Base-by-base conservation (phyloP, 2,329 filamentous ascomycete genomes). In the Fusarium buxicola region DNA sequence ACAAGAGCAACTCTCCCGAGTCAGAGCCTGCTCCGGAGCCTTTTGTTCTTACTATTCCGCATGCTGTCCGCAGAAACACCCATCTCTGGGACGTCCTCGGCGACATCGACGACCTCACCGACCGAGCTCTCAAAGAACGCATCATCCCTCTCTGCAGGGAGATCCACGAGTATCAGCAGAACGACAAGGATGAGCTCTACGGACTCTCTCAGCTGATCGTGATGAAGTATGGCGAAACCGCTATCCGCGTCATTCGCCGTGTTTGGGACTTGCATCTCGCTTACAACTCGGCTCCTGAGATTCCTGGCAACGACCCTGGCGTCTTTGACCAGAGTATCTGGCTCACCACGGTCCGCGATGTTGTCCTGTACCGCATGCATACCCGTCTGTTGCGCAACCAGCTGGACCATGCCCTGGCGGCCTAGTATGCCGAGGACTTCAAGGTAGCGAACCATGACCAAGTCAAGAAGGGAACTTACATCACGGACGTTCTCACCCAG, bases 401-500 rank as follows among this genome's bases (percentile, higher is more conserved):
- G 8, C 58, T 70, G 7, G 52, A 49, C 2, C 32, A 34, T 10
- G 65, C 68, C 9, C 52, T 67, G 38, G 47, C 38, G 34, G 60
- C 55, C 16, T 70, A 70, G 68, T 47, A 59, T 24, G 50, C 64
- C 52, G 63, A 70, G 25, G 61, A 68, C 16, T 30, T 46, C 35
- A 56, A 67, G 35, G 34, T 55, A 13, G 32, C 32, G 11, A 49
- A 30, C 7, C 41, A 52, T 16, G 25, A 52, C 30, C 34, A 41
- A 10, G 8, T 15, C 18, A 32, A 27, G 12, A 21, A 55, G 5
- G 50, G 55, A 1, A 27, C 48, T 5, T 65, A 52, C n/a, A 18
- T 54, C 7, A 60, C 62, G 24, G 38, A 56, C 7, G 63, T 69
- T 1, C 55, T 69, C 9, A 15, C 39, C 3, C 46, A 55, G 1